Percentiles rank a stretch among this genome's conserved stretches.
Evolutionary conservation across 2,329 filamentous ascomycete genomes (phyloP).

Genomic region (Claviceps arundinis): DNA sequence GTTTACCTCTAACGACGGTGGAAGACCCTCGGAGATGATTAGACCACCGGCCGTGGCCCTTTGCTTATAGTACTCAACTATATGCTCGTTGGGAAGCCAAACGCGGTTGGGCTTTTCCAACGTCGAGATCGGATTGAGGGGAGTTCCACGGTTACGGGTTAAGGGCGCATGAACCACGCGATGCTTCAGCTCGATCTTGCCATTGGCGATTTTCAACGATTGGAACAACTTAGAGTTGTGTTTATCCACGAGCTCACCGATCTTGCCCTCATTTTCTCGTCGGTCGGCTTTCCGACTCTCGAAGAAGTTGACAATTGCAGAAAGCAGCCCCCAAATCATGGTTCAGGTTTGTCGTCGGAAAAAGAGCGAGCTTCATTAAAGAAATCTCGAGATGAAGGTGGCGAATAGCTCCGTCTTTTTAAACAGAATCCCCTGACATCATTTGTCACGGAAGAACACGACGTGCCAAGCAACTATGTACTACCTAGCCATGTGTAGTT

Average conservation of each 20-base stretch:
- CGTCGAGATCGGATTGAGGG: slow-evolving; percentile 26
- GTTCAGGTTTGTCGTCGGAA: no score
- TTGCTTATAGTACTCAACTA: slow-evolving; percentile 30
- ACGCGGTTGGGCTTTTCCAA: slow-evolving; percentile 32
- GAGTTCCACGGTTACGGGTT: slow-evolving; percentile 38
- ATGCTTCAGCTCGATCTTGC: slow-evolving; percentile 34
- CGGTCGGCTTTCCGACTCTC: background rate
- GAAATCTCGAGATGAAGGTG: background rate
- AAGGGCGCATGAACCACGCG: slow-evolving; percentile 38
- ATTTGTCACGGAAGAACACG: background rate
- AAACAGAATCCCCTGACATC: background rate
- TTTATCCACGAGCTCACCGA: slow-evolving; percentile 6
- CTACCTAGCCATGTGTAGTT: background rate
- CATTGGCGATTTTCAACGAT: slow-evolving; percentile 23
- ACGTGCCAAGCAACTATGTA: background rate
- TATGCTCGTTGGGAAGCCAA: slow-evolving; percentile 31
- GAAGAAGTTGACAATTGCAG: background rate
- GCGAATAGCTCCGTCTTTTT: background rate
- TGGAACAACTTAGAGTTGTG: slow-evolving; percentile 17
- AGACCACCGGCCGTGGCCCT: slow-evolving; percentile 27
- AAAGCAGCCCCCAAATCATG: no score
- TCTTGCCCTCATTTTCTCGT: background rate
- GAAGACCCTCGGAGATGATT: slow-evolving; percentile 31
- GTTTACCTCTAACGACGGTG: slow-evolving; percentile 28
- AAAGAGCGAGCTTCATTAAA: no score